Evolutionary conservation across 2,329 filamentous ascomycete species (phyloP), one percentile per base, ranked within the genome.

Genomic region (Aspergillus proliferans): DNA sequence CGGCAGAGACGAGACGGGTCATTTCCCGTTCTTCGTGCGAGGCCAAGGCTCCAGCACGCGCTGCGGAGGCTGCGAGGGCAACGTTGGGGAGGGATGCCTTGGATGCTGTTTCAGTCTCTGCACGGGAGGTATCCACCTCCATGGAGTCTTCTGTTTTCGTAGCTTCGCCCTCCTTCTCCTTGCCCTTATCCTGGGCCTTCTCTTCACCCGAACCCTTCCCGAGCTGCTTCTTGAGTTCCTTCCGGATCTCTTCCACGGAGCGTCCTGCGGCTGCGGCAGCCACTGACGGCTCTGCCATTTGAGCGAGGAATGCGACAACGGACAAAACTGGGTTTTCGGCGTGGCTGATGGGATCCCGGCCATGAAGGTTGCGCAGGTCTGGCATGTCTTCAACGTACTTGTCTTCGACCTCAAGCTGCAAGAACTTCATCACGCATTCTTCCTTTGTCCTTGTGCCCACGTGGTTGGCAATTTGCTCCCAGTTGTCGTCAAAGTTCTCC

Each of bases 11-110:
- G 43, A 97, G 82, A 14, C 90, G 87, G 18, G 91, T 95, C 82
- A 97, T 93, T 71, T 96, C 90, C 50, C 94, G 87, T 70, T 98
- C 93, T 69, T 97, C 92, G 60, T 97, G 90, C 3, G 92, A 96
- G 24, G 92, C 91, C 30, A 98, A 83, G 3, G 86, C 93, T 6
- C 87, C 86, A 1, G 91, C 83, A 52, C 93, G 87, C 2, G 88
- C 90, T 10, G 91, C 91, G 53, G 92, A 86, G 7, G 91, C 82
- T 15, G 88, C 90, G 45, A 98, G 80, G 2, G 91, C 89, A 49
- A 95, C 85, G 26, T 85, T 91, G 6, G 89, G 83, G 54, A 62
- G 71, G 58, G 54, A 74, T 69, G 53, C 71, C 79, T 28, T 79
- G 72, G 26, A 69, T 52, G 77, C 52, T 60, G 75, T 59, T 54